Conservation (phyloP, 192 early-diverging fungal species). For the Chytriomyces sp. region DNA sequence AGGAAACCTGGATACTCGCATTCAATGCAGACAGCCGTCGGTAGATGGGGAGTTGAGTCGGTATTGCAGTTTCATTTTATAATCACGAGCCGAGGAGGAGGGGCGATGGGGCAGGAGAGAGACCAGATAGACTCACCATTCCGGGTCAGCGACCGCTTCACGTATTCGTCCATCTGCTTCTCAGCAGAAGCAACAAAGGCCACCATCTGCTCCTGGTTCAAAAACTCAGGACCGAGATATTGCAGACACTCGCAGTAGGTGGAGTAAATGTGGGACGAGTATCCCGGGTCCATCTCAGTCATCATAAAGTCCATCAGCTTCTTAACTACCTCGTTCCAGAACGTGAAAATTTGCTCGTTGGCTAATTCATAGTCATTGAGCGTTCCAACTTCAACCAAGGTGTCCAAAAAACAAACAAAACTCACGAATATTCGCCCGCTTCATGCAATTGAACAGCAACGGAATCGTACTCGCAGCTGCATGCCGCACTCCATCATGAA, state of each 20-base stretch:
- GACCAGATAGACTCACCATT: background rate
- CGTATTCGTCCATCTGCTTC: conserved; percentile 72
- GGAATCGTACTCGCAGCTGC: conserved; percentile 86
- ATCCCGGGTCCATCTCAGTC: conserved; percentile 79
- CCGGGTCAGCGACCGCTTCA: conserved; percentile 52
- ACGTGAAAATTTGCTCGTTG: conserved; percentile 57
- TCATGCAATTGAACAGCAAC: conserved; percentile 64
- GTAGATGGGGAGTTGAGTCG: background rate
- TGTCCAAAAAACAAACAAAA: too few species aligned
- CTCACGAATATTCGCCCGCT: conserved; percentile 41
- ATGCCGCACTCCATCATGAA: conserved; percentile 94
- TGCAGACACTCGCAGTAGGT: conserved; percentile 58
- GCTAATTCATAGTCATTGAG: too few species aligned
- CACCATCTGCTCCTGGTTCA: conserved; percentile 66
- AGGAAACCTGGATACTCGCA: background rate
- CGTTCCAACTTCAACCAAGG: too few species aligned
- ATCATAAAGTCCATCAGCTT: conserved; percentile 80
- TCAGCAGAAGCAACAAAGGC: conserved; percentile 70
- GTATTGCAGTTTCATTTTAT: conserved; percentile 37
- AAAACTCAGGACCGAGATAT: conserved; percentile 61
- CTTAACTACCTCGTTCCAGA: conserved; percentile 75
- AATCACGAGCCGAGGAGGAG: conserved; percentile 10
- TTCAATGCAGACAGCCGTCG: background rate
- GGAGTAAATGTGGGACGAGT: conserved; percentile 75
- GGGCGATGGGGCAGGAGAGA: background rate